These are phyloP conservation scores for Salisapilia sapeloensis DNA, from an alignment of 352 stramenopile genomes.

Conservation along the genomic window DNA sequence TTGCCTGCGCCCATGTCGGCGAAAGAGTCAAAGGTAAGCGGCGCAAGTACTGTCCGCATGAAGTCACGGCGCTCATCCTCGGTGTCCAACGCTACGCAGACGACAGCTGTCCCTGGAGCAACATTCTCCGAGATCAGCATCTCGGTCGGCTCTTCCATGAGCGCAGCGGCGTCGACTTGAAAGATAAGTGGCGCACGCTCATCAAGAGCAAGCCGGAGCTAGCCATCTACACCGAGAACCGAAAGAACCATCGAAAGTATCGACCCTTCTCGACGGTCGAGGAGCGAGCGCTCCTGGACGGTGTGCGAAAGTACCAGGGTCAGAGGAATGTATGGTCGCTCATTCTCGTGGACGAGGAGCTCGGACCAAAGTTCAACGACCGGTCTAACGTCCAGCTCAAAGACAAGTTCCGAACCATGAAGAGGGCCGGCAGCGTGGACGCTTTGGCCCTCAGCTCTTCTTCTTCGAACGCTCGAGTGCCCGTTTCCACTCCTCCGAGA, in stretches of 20 bases:
- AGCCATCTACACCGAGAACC: slow-evolving; percentile 62
- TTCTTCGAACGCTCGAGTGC: slow-evolving; percentile 2
- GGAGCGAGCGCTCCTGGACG: slow-evolving; percentile 69
- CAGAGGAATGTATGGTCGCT: slow-evolving; percentile 73
- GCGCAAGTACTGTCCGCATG: slow-evolving; percentile 68
- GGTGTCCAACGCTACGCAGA: slow-evolving; percentile 73
- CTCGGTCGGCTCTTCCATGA: slow-evolving; percentile 62
- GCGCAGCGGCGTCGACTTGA: slow-evolving; percentile 58
- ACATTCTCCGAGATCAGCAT: slow-evolving; percentile 53
- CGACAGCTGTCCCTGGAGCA: slow-evolving; percentile 73
- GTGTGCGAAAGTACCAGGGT: slow-evolving; percentile 72
- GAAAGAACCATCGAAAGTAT: slow-evolving; percentile 79
- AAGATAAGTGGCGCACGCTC: slow-evolving; percentile 71
- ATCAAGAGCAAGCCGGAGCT: slow-evolving; percentile 70
- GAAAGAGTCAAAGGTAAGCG: slow-evolving; percentile 73
- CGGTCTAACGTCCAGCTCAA: slow-evolving; percentile 72
- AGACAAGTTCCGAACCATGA: slow-evolving; percentile 72
- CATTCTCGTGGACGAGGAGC: slow-evolving; percentile 65
- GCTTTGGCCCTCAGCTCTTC: slow-evolving; percentile 2
- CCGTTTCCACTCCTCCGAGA: slow-evolving; percentile 14
- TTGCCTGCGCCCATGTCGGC: slow-evolving; percentile 67
- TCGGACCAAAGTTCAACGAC: slow-evolving; percentile 67
- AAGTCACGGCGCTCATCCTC: slow-evolving; percentile 66
- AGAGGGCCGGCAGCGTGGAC: slow-evolving; percentile 16
- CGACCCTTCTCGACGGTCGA: slow-evolving; percentile 62